These are phyloP conservation scores for Ogataea nonfermentans DNA, from an alignment of 805 yeast genomes.

Conservation along the genomic window DNA sequence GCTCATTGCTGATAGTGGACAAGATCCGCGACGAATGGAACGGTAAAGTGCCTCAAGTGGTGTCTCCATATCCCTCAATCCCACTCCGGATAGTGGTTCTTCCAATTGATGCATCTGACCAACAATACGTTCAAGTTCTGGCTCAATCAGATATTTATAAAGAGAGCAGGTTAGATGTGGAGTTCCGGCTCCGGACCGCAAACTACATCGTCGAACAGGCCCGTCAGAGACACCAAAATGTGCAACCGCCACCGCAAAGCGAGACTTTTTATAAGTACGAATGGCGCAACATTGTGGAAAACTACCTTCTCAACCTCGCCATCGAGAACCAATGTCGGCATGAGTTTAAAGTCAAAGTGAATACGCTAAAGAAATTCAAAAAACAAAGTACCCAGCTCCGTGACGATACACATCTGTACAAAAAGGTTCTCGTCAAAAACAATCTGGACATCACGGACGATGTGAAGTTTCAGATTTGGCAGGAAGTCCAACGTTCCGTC, in stretches of 20 bases:
- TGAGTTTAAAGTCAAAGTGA: constrained; percentile 56
- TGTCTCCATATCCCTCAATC: constrained; percentile 31
- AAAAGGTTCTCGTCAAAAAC: constrained; percentile 27
- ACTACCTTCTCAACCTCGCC: constrained; percentile 59
- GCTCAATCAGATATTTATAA: constrained; percentile 61
- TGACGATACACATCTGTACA: constrained; percentile 22
- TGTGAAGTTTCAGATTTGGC: constrained; percentile 62
- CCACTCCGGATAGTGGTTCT: constrained; percentile 48
- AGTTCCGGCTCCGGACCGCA: constrained; percentile 59
- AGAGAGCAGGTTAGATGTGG: constrained; percentile 56
- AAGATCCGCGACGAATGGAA: constrained; percentile 55
- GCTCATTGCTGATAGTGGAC: constrained; percentile 60
- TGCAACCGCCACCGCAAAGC: constrained; percentile 26
- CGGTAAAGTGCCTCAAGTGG: constrained; percentile 45
- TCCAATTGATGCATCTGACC: constrained; percentile 53
- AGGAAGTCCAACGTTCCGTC: constrained; percentile 57
- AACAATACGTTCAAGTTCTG: constrained; percentile 45
- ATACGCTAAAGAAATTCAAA: constrained; percentile 42
- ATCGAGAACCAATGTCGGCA: constrained; percentile 70
- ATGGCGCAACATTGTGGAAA: constrained; percentile 75
- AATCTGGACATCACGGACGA: constrained; percentile 43
- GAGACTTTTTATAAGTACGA: constrained; percentile 40
- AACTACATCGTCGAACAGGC: constrained; percentile 59
- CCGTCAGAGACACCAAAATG: constrained; percentile 42
- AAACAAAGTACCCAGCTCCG: constrained; percentile 11